Percentiles rank a stretch among this genome's conserved stretches.
These are phyloP conservation scores for Mortierella sp. DNA, from an alignment of 371 early-diverging fungal species.

Conservation along the genomic window DNA sequence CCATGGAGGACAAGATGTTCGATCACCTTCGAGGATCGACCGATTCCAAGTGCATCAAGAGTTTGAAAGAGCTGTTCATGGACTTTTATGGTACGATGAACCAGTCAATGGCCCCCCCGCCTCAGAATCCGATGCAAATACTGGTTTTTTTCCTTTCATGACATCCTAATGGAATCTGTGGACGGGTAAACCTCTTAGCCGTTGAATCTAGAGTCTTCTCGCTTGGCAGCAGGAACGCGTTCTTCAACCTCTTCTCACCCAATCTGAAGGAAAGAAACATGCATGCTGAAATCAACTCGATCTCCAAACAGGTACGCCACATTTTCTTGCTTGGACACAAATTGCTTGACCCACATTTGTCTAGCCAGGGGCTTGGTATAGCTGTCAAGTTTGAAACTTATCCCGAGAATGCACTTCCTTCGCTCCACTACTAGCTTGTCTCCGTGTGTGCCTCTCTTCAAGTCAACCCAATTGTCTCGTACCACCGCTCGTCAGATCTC, in stretches of 20 bases:
- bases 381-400: too few relatives aligned
- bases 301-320: slow-evolving; percentile 39
- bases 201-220: slow-evolving; percentile 49
- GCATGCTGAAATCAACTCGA: slow-evolving; percentile 38
- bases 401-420: too few relatives aligned
- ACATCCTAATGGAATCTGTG: not conserved
- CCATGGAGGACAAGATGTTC: slow-evolving; percentile 68
- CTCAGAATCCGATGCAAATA: not conserved
- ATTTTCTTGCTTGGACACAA: not conserved
- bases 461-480: slow-evolving; percentile 89
- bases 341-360: too few relatives aligned
- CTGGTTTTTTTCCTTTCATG: slow-evolving; percentile 25
- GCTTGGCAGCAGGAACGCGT: slow-evolving; percentile 31
- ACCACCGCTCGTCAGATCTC: slow-evolving; percentile 77
- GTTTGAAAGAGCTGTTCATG: slow-evolving; percentile 83
- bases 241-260: slow-evolving; percentile 52
- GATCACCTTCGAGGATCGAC: slow-evolving; percentile 67
- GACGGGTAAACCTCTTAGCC: slow-evolving; percentile 30
- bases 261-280: slow-evolving; percentile 25
- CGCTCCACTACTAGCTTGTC: too few relatives aligned
- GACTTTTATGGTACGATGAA: slow-evolving; percentile 70
- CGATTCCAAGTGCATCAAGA: slow-evolving; percentile 70
- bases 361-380: too few relatives aligned
- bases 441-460: slow-evolving; percentile 83
- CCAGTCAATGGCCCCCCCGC: slow-evolving; percentile 16